Percentiles rank a stretch among this genome's conserved stretches.
These are phyloP conservation scores for Komagataella pseudopastoris DNA, from an alignment of 805 yeast species.

Conservation along the genomic window DNA sequence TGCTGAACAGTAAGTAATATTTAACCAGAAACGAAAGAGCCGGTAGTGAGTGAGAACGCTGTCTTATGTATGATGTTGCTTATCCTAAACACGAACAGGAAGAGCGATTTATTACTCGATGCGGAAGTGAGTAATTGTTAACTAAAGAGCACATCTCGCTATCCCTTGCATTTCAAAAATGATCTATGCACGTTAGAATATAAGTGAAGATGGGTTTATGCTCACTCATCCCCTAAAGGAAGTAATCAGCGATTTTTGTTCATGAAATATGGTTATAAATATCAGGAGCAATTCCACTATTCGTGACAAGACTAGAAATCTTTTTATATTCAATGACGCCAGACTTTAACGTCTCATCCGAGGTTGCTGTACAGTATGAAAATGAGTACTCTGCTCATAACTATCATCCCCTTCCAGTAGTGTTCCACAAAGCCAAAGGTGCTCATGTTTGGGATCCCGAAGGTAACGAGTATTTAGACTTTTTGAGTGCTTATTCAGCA, in stretches of 20 bases:
- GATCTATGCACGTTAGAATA: neutral
- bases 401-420: conserved; percentile 95
- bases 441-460: conserved; percentile 98
- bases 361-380: conserved; percentile 56
- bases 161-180: neutral
- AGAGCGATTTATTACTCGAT: neutral
- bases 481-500: conserved; percentile 90
- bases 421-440: conserved; percentile 73
- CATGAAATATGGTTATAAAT: neutral
- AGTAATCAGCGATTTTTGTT: neutral
- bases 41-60: neutral
- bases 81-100: neutral
- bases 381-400: conserved; percentile 84
- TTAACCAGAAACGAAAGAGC: neutral
- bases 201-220: neutral
- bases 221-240: neutral
- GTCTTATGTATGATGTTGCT: neutral
- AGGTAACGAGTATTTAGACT: conserved; percentile 87
- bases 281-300: neutral
- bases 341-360: conserved; percentile 42
- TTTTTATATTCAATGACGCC: conserved; percentile 7
- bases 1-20: neutral
- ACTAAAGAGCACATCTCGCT: neutral
- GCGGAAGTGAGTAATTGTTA: neutral
- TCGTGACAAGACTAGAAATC: neutral